Conservation (phyloP, 805 yeast species). For the Cyberlindnera subsufficiens region DNA sequence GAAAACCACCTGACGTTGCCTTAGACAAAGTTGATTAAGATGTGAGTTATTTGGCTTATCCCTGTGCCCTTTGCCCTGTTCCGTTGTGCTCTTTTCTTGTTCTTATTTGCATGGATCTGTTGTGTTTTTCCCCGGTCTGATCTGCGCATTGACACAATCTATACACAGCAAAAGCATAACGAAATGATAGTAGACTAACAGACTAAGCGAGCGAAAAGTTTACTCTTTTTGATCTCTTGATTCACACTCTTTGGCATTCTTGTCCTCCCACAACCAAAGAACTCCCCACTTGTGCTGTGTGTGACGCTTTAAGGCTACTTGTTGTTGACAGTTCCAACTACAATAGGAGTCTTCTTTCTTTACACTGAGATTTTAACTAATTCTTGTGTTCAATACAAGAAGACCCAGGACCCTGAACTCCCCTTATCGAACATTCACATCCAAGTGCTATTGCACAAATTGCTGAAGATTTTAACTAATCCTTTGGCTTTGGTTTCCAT, state of each 20-base stretch:
- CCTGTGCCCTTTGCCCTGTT: not conserved
- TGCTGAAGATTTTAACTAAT: constrained; percentile 24
- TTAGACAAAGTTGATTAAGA: not conserved
- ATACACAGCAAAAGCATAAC: not conserved
- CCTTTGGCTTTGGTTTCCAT: constrained; percentile 11
- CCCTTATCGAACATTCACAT: not conserved
- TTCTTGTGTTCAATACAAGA: not conserved
- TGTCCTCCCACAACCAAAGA: not conserved
- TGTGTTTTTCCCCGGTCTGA: not conserved
- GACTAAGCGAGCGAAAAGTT: constrained; percentile 9
- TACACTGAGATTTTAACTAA: constrained; percentile 5
- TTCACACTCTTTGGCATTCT: not conserved
- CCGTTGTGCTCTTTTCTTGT: not conserved
- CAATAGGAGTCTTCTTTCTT: too few species aligned
- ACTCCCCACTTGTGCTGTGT: not conserved
- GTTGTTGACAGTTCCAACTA: too few species aligned
- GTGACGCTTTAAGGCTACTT: constrained; percentile 3
- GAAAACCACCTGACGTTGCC: not conserved
- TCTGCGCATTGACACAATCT: not conserved
- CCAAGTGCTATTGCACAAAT: not conserved
- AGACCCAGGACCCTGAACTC: not conserved
- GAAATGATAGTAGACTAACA: not conserved
- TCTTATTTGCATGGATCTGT: not conserved
- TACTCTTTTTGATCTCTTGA: constrained; percentile 9
- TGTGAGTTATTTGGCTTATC: not conserved